Evolutionary conservation across 345 rosid species (phyloP).

Genomic region (Linum usitatissimum): DNA sequence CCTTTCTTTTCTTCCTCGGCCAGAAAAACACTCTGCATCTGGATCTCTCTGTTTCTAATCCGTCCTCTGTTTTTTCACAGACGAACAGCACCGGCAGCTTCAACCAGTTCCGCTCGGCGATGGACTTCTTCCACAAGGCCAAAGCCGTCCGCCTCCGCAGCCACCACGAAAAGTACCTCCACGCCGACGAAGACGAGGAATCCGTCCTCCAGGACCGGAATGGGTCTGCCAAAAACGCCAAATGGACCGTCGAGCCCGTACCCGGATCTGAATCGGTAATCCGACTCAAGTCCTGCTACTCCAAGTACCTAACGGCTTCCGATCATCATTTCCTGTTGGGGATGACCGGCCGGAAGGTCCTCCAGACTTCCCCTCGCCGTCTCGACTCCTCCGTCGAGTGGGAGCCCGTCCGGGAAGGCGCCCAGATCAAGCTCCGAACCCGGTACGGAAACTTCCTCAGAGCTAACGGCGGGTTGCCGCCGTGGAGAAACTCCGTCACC

Average conservation of each 20-base stretch:
- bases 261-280: constrained; percentile 13
- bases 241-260: constrained; percentile 16
- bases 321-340: constrained; percentile 26
- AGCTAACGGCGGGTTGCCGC: constrained; percentile 7
- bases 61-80: not conserved
- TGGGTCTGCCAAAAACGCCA: constrained; percentile 23
- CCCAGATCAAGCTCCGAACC: constrained; percentile 2
- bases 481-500: constrained; percentile 9
- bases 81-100: not conserved
- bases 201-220: constrained; percentile 21
- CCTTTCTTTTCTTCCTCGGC: not conserved
- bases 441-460: constrained; percentile 5
- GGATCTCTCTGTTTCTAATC: not conserved
- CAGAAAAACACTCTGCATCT: not conserved
- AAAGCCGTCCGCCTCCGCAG: constrained; percentile 24
- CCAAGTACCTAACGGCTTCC: constrained; percentile 25
- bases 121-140: constrained; percentile 13
- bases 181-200: constrained; percentile 21
- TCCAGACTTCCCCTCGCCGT: constrained; percentile 14
- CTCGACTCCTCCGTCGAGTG: constrained; percentile 7
- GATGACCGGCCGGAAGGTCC: constrained; percentile 25
- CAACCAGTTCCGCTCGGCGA: not conserved
- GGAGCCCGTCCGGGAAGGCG: constrained; percentile 6
- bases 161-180: constrained; percentile 29
- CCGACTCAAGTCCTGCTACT: constrained; percentile 24